Base-by-base conservation (phyloP, 305 asterid genomes). In the Solanum hybrid region DNA sequence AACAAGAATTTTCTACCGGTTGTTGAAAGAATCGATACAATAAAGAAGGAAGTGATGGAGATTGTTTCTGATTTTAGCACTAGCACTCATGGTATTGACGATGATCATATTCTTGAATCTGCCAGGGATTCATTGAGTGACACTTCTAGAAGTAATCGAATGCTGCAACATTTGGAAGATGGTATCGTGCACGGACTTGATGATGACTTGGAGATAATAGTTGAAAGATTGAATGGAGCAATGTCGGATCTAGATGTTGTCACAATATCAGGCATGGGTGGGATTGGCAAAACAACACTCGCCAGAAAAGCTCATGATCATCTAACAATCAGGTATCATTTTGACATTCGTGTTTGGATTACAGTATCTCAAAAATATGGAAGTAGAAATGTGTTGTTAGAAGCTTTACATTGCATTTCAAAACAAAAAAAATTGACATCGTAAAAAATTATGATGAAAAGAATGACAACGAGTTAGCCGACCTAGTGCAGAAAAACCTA, bases 211-310 rank as follows among this genome's bases (percentile, higher is more conserved):
- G 10, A 17, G 27, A 77, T 42, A 31, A 45, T 88, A 34, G 69
- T 40, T 17, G 42, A 72, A 10, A n/a, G 36, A 12, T 79, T 88
- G 42, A 32, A 9, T 4, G 40, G 76, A 81, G 6, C 11, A 3
- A 8, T 35, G 31, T n/a, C 12, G 37, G 26, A 89, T 8, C 89
- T 84, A 4, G 31, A 89, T 2, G 5, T 89, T n/a, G 27, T 89
- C 29, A 13, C 88, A 9, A 80, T 88, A 64, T 31, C 75, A 22
- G 88, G 90, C 11, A 72, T 85, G 88, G 80, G 80, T 29, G 88
- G 90, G 4, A 29, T 29, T 8, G 88, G 88, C 60, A 85, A 89
- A 64, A 89, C 86, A 13, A 89, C 90, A 40, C 38, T 89, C 11
- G 88, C 88, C 51, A 84, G 35, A 64, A 89, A 89, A 75, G 36